A percentile compares a stretch with the other conserved stretches of the same genome.
Conservation (phyloP, 2,329 filamentous ascomycete genomes). For the Malbranchea cinnamomea region DNA sequence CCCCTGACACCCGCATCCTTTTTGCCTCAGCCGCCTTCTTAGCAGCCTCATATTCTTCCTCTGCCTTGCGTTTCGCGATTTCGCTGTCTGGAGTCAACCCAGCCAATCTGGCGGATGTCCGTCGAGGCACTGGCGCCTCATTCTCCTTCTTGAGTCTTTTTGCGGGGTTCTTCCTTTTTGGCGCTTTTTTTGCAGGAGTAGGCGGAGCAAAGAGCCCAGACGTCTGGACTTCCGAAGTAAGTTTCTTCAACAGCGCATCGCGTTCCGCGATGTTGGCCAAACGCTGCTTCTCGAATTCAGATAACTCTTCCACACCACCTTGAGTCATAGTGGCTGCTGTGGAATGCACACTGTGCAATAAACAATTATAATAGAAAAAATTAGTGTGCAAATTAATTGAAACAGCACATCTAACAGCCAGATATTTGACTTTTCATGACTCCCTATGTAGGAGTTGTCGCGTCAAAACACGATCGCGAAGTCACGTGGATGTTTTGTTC, state of each 20-base stretch:
- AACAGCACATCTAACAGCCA: neutral
- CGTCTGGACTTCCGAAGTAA: conserved; percentile 51
- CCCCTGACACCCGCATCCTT: conserved; percentile 48
- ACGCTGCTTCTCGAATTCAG: conserved; percentile 73
- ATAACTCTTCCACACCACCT: conserved; percentile 44
- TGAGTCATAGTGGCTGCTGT: conserved; percentile 5
- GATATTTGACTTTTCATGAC: neutral
- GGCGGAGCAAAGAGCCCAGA: conserved; percentile 50
- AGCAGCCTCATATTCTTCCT: conserved; percentile 44
- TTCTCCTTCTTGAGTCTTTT: conserved; percentile 50
- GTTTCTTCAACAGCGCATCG: conserved; percentile 64
- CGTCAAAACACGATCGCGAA: conserved; percentile 1
- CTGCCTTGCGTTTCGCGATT: conserved; percentile 52
- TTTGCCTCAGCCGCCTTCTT: conserved; percentile 46
- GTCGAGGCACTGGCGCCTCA: conserved; percentile 38
- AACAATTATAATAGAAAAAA: neutral
- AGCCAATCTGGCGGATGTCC: conserved; percentile 46
- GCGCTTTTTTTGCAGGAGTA: conserved; percentile 32
- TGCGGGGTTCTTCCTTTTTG: conserved; percentile 29
- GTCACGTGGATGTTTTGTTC: too few species aligned
- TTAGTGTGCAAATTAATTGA: too few species aligned
- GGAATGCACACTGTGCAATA: conserved; percentile 1
- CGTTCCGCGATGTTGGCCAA: conserved; percentile 79
- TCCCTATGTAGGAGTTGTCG: neutral
- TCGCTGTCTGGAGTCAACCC: conserved; percentile 53